Percentiles rank a stretch among this genome's conserved stretches.
phyloP scores from a whole-genome alignment of 495 filamentous ascomycete genomes.

The Choiromyces venosus region DNA sequence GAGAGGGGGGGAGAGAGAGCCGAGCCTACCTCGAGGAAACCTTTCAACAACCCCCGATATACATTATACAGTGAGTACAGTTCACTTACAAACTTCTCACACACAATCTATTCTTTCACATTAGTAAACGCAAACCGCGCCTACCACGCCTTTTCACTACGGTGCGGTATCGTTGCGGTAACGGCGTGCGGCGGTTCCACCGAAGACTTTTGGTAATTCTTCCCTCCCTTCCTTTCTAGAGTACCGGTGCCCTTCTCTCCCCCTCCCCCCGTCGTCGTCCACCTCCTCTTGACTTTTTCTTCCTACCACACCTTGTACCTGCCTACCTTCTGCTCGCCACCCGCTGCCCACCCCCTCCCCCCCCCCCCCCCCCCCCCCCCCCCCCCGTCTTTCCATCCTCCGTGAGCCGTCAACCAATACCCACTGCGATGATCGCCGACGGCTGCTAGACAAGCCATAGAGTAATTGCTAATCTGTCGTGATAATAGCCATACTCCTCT shows the following conservation, averaged over 20 bases:
- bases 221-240: background rate
- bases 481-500: constrained; percentile 31
- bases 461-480: constrained; percentile 39
- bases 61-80: background rate
- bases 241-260: background rate
- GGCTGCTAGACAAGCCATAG: constrained; percentile 26
- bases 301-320: background rate
- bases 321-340: constrained; percentile 23
- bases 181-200: constrained; percentile 22
- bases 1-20: background rate
- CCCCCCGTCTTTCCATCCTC: constrained; percentile 29
- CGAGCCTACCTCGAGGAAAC: background rate
- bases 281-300: background rate
- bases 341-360: constrained; percentile 18
- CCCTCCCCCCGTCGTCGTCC: background rate
- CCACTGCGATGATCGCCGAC: constrained; percentile 31
- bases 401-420: constrained; percentile 40
- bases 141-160: background rate
- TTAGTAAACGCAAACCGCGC: background rate
- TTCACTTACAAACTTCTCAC: constrained; percentile 2
- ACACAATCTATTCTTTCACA: background rate
- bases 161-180: constrained; percentile 4
- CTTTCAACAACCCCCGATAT: background rate
- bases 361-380: constrained; percentile 2
- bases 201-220: constrained; percentile 31